Conservation (phyloP, 2,329 filamentous ascomycete species). For the Mariannaea elegans region DNA sequence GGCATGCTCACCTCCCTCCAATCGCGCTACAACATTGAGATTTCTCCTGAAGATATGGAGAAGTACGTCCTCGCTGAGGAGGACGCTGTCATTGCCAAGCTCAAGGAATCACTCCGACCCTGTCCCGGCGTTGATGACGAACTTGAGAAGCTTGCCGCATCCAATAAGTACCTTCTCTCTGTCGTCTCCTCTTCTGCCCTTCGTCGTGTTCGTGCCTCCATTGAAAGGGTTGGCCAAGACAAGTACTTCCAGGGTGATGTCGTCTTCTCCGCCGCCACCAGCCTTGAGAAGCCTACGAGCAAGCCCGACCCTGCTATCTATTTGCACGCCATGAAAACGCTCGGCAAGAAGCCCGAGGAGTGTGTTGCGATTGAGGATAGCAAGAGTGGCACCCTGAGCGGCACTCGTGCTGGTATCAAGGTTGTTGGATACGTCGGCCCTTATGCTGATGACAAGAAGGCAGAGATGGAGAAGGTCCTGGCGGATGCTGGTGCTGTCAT, state of each 20-base stretch:
- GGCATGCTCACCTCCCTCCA: constrained; percentile 86
- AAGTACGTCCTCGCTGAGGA: constrained; percentile 80
- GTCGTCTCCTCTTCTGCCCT: constrained; percentile 86
- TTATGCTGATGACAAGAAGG: constrained; percentile 69
- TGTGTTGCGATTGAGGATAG: constrained; percentile 88
- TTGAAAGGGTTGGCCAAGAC: constrained; percentile 81
- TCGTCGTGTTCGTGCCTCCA: constrained; percentile 78
- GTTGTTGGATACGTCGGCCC: constrained; percentile 87
- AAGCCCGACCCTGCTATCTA: constrained; percentile 95
- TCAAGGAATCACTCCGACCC: constrained; percentile 72
- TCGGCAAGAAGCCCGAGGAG: constrained; percentile 76
- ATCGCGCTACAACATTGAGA: constrained; percentile 76
- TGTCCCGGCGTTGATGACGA: constrained; percentile 75
- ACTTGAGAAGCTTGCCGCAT: constrained; percentile 69
- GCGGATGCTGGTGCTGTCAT: constrained; percentile 68
- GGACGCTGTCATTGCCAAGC: constrained; percentile 83
- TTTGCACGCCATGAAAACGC: constrained; percentile 75
- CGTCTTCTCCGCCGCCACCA: constrained; percentile 85
- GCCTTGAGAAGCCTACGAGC: constrained; percentile 79
- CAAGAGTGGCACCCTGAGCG: constrained; percentile 82
- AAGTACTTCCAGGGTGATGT: constrained; percentile 80
- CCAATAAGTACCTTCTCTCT: constrained; percentile 74
- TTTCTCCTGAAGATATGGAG: constrained; percentile 75
- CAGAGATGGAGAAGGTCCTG: constrained; percentile 71
- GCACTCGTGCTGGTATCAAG: constrained; percentile 78